Percentiles rank a stretch among this genome's conserved stretches.
phyloP scores from a whole-genome alignment of 257 asterid genomes.

The Thymus quinquecostatus region DNA sequence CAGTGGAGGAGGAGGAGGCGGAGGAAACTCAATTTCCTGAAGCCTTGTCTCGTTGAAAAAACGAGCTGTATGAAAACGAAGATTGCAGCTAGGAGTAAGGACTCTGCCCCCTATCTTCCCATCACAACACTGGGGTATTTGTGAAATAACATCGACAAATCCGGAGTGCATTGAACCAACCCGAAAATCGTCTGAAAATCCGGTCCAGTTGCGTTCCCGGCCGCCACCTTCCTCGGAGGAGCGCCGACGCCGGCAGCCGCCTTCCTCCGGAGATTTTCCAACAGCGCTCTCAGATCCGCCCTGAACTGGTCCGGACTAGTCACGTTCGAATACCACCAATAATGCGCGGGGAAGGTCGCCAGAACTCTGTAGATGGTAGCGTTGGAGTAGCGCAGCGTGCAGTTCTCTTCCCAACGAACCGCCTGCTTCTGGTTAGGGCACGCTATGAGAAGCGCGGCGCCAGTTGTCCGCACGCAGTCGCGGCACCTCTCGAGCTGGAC shows the following conservation, averaged over 20 bases:
- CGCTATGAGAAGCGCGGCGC: background rate
- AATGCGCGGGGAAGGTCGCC: background rate
- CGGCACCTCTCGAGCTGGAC: slow-evolving; percentile 27
- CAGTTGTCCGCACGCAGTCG: slow-evolving; percentile 8
- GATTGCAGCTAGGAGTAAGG: slow-evolving; percentile 36
- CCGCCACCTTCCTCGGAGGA: slow-evolving; percentile 36
- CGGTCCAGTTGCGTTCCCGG: slow-evolving; percentile 8
- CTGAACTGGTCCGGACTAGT: slow-evolving; percentile 16
- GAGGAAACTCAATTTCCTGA: background rate
- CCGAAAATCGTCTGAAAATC: slow-evolving; percentile 26
- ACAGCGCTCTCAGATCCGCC: slow-evolving; percentile 10
- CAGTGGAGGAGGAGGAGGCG: background rate
- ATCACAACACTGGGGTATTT: background rate
- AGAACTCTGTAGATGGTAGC: slow-evolving; percentile 21
- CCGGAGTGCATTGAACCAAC: slow-evolving; percentile 42
- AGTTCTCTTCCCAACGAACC: slow-evolving; percentile 14
- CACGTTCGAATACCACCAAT: background rate
- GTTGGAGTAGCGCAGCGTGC: slow-evolving; percentile 45
- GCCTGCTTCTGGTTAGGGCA: slow-evolving; percentile 45
- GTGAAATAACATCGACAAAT: slow-evolving; percentile 27
- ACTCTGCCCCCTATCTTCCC: slow-evolving; percentile 26
- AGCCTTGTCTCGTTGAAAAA: slow-evolving; percentile 31
- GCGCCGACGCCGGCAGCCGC: slow-evolving; percentile 41
- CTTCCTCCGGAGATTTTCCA: slow-evolving; percentile 21
- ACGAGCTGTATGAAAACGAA: slow-evolving; percentile 32